Evolutionary conservation across 768 basidiomycete genomes (phyloP), one percentile per base, ranked within the genome.

Genomic region (Termitomyces sp.): DNA sequence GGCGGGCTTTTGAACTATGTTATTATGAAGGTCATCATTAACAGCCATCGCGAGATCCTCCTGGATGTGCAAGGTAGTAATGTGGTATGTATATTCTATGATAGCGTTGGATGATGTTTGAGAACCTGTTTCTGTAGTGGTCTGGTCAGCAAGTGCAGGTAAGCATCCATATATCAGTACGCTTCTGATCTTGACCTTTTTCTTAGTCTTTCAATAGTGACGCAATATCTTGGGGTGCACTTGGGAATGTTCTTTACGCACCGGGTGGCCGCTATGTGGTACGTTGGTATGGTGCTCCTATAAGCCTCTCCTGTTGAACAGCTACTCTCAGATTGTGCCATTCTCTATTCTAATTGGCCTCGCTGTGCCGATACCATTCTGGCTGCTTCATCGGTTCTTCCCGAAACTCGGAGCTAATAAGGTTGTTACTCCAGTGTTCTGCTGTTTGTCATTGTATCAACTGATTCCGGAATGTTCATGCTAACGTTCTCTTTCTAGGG

Each of bases 201-300:
- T 68, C 66, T 2, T 75, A 78, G 66, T 64, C 65, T 9, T 81
- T 78, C 64, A 81, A 82, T 67, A 76, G 71, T 45, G 74, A 71
- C 51, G 81, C 80, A 10, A 73, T 82, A 42, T 73, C 80, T 0
- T 83, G 80, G 79, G 81, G 81, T 30, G 81, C 77, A 1, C 75
- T 82, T 28, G 77, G 74, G 10, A 75, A 77, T 57, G 71, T 72
- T 32, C 64, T 79, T 3, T 80, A 75, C 57, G 71, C 72, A 3
- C 71, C 74, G 1, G 75, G 74, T 17, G 70, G 71, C 2, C 70
- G 71, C 9, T 81, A 80, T 61, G 74, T 73, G 50, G 75, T 75
- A 58, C 34, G 32, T 24, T 22, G 21, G 22, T 47, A 9, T 47
- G 6, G 32, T 15, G 19, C 30, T 34, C 3, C 30, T 17, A 17